Evolutionary conservation across 2,329 filamentous ascomycete genomes (phyloP), one percentile per base, ranked within the genome.

Genomic region (Calonectria ilicicola): DNA sequence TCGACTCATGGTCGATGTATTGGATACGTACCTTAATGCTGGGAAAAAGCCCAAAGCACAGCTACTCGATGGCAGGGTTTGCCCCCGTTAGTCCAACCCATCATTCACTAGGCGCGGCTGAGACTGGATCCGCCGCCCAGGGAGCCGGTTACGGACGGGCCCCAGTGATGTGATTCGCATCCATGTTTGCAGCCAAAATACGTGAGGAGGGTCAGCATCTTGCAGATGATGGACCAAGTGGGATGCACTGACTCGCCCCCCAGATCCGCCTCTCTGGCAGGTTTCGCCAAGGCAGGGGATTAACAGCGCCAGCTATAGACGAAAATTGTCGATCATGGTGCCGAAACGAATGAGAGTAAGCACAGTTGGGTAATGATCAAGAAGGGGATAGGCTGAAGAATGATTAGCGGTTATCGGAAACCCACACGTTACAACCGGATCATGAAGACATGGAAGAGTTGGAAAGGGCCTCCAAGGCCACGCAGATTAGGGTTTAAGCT

Each of bases 401-500:
- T 32, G 19, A 15, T n/a, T 44, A 58, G 65, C 65, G 42, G 53
- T n/a, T 27, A 60, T 58, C 38, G 51, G 51, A 35, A 21, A 46
- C 47, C 47, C 64, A 44, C 21, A 46, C 47, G 64, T 27, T 35
- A 66, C 47, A 60, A 47, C 64, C 47, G 51, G n/a, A 38, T 51
- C 47, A 51, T 23, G 15, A 19, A 27, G 47, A 47, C 6, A 29
- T 51, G 27, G 15, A 42, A 40, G 51, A 27, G 26, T 58, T 26
- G 40, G n/a, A 19, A 17, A 51, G 42, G 49, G 35, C 23, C 19
- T 42, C 49, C 51, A 51, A 29, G 49, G 35, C 23, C 19, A 29
- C 49, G 40, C 49, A 32, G 27, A 67, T 60, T 60, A 67, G 51
- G 51, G 51, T 67, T 67, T 46, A n/a, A 21, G 51, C 35, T 38